phyloP scores from a whole-genome alignment of 768 basidiomycete genomes.

The Kwoniella shandongensis region DNA sequence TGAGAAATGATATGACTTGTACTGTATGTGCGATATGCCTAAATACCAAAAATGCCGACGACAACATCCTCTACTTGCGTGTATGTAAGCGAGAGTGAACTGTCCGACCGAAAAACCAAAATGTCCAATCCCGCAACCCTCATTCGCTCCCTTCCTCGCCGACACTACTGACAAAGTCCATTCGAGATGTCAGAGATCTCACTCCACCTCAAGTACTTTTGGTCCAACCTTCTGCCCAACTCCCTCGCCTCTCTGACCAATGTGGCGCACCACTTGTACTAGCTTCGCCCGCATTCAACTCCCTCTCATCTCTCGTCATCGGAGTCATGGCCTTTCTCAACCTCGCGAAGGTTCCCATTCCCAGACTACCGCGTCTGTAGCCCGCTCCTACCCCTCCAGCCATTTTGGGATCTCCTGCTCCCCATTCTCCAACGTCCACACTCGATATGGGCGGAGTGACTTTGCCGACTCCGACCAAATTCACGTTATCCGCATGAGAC shows the following conservation, averaged over 20 bases:
- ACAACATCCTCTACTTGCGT: no score
- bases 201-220: neutral
- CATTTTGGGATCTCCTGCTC: conserved; percentile 1
- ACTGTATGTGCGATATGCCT: no score
- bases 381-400: conserved; percentile 1
- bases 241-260: conserved; percentile 38
- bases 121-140: no score
- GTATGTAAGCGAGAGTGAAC: no score
- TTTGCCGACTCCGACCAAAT: no score
- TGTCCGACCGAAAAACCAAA: no score
- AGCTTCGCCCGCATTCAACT: neutral
- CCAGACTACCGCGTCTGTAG: conserved; percentile 24
- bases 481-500: neutral
- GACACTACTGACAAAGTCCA: no score
- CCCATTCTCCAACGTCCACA: neutral
- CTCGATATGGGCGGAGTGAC: neutral
- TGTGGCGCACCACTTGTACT: neutral
- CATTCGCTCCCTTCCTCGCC: no score
- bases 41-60: no score
- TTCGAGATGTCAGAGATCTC: neutral
- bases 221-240: conserved; percentile 43
- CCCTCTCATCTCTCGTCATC: conserved; percentile 1
- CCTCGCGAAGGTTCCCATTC: conserved; percentile 18
- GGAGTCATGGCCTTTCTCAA: conserved; percentile 7
- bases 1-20: no score